Conservation (phyloP, 2,329 filamentous ascomycete species). For the Neurospora crassa region DNA sequence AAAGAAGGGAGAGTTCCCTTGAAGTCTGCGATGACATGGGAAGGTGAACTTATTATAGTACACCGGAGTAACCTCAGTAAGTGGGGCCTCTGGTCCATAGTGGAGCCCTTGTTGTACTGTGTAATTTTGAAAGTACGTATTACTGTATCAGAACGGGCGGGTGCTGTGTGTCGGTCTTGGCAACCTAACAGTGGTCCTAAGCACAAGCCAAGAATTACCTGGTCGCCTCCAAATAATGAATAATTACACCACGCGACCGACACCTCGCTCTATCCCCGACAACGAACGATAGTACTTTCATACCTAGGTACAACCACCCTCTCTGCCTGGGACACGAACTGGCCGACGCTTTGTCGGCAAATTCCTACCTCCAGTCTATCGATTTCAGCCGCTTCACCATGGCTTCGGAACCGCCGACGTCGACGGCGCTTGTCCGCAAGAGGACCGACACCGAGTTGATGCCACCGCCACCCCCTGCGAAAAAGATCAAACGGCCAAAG, state of each 20-base stretch:
- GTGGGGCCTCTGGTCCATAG: not conserved
- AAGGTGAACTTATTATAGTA: not conserved
- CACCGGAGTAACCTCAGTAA: not conserved
- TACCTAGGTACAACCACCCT: not conserved
- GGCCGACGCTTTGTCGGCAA: constrained; percentile 8
- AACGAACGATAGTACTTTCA: not conserved
- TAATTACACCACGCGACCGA: not conserved
- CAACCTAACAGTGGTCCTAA: not conserved
- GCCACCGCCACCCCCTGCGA: constrained; percentile 75
- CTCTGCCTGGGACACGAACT: not conserved
- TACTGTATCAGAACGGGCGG: not conserved
- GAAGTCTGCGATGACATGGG: not conserved
- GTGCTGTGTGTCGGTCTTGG: not conserved
- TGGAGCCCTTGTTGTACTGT: not conserved
- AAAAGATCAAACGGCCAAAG: constrained; percentile 84
- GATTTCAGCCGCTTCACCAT: constrained; percentile 19
- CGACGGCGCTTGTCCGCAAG: constrained; percentile 58
- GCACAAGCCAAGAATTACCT: not conserved
- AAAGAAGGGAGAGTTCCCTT: not conserved
- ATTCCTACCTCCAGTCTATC: not conserved
- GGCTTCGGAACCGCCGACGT: constrained; percentile 27
- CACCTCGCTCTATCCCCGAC: not conserved
- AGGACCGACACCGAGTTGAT: constrained; percentile 64
- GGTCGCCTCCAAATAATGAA: not conserved
- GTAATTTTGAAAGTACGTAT: not conserved